Evolutionary conservation across 306 rosid species (phyloP).

Genomic region (Acacia acuminata): DNA sequence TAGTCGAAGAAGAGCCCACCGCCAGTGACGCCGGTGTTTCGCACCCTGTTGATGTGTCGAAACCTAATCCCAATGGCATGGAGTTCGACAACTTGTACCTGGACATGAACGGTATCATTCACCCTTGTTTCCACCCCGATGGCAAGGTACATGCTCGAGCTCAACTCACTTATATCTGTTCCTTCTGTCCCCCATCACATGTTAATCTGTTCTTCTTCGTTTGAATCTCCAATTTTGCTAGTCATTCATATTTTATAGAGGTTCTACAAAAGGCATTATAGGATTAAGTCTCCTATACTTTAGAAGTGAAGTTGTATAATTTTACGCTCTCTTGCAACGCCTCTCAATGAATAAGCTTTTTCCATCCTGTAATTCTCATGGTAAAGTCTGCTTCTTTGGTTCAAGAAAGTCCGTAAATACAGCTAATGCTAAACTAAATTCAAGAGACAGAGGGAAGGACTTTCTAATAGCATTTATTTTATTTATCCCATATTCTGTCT

Average conservation of each 20-base stretch:
- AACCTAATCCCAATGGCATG: slow-evolving; percentile 87
- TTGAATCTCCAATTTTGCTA: not conserved
- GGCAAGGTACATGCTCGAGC: slow-evolving; percentile 61
- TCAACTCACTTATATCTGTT: not conserved
- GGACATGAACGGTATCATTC: slow-evolving; percentile 95
- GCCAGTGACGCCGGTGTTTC: slow-evolving; percentile 36
- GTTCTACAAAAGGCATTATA: not conserved
- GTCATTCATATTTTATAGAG: not conserved
- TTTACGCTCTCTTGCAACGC: not conserved
- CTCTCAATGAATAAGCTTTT: not conserved
- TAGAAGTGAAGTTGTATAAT: not conserved
- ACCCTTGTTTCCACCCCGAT: slow-evolving; percentile 96
- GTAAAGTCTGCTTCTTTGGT: slow-evolving; percentile 9
- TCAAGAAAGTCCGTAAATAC: not conserved
- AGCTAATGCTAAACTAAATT: slow-evolving; percentile 1
- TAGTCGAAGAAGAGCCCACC: slow-evolving; percentile 64
- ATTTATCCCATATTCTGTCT: not conserved
- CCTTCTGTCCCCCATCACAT: not conserved
- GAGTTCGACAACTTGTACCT: slow-evolving; percentile 92
- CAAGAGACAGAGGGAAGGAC: not conserved
- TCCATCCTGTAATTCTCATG: not conserved
- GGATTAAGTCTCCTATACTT: not conserved
- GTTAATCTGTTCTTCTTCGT: not conserved
- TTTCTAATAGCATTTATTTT: not conserved
- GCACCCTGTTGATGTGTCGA: slow-evolving; percentile 55